Conservation (phyloP, 2,329 filamentous ascomycete genomes). For the Calonectria pteridis region DNA sequence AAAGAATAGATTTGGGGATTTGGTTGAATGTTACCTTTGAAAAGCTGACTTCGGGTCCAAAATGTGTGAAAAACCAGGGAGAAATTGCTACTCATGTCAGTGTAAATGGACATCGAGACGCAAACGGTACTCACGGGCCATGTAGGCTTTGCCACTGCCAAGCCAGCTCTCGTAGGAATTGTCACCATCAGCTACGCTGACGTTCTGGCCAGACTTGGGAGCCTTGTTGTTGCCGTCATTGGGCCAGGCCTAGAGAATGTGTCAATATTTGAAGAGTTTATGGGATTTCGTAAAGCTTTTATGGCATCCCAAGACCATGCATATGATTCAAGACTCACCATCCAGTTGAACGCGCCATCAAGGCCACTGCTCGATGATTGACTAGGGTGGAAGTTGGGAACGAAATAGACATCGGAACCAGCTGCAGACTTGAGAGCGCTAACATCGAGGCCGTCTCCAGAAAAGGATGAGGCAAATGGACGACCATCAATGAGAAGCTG, state of each 20-base stretch:
- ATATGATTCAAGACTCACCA: constrained; percentile 26
- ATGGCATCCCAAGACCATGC: not conserved
- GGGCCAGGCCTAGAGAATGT: constrained; percentile 52
- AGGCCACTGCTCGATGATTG: constrained; percentile 52
- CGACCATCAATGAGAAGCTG: constrained; percentile 64
- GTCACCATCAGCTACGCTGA: constrained; percentile 57
- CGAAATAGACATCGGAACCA: constrained; percentile 59
- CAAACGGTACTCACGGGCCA: constrained; percentile 50
- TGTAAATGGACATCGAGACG: accelerated
- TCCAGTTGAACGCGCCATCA: constrained; percentile 62
- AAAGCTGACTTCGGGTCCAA: constrained; percentile 41
- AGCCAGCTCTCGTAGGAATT: constrained; percentile 50
- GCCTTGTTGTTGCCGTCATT: constrained; percentile 63
- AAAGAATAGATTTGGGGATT: constrained; percentile 27
- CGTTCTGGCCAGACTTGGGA: constrained; percentile 51
- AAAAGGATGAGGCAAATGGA: constrained; percentile 67
- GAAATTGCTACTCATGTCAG: constrained; percentile 41
- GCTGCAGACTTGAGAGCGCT: constrained; percentile 56
- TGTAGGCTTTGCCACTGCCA: constrained; percentile 57
- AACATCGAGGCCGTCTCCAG: constrained; percentile 60
- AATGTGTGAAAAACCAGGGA: constrained; percentile 63
- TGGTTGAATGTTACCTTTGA: constrained; percentile 21
- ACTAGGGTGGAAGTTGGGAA: constrained; percentile 62
- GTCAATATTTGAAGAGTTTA: not conserved
- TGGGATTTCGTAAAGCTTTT: not conserved